phyloP scores from a whole-genome alignment of 139 green algal species.

The Chara braunii region DNA sequence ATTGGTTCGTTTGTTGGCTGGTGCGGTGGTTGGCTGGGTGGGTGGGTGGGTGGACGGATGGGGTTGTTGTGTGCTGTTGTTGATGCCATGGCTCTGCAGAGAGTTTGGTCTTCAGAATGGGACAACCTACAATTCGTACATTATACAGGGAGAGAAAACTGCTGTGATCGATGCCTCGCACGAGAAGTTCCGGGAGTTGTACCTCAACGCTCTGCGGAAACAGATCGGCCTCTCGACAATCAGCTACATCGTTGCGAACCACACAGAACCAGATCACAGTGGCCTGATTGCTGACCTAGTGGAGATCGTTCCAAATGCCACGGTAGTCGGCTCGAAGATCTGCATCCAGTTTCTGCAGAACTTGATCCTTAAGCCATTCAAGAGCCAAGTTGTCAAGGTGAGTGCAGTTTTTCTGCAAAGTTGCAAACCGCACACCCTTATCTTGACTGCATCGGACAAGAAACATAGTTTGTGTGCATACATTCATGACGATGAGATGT shows the following conservation, averaged over 20 bases:
- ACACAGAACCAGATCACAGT: constrained; percentile 89
- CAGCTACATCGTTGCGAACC: constrained; percentile 78
- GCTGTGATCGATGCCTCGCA: constrained; percentile 86
- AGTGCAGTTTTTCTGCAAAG: not conserved
- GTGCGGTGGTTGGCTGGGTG: too few relatives aligned
- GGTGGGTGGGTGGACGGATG: too few relatives aligned
- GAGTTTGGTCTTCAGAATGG: constrained; percentile 61
- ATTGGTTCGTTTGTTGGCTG: too few relatives aligned
- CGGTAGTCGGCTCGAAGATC: constrained; percentile 80
- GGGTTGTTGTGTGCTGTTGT: too few relatives aligned
- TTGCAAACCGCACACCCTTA: too few relatives aligned
- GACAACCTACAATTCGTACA: constrained; percentile 93
- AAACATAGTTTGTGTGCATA: not conserved
- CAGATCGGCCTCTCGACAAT: constrained; percentile 45
- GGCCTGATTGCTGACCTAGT: constrained; percentile 78
- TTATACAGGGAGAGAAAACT: constrained; percentile 85
- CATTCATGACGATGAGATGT: not conserved
- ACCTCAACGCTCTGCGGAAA: constrained; percentile 52
- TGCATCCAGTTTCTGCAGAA: constrained; percentile 48
- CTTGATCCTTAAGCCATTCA: constrained; percentile 45
- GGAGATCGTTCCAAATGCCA: constrained; percentile 65
- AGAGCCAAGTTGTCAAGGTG: constrained; percentile 37
- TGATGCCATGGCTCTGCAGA: constrained; percentile 23
- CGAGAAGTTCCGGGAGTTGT: constrained; percentile 91
- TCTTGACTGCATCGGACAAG: too few relatives aligned